Evolutionary conservation across 2,329 filamentous ascomycete genomes (phyloP).

Genomic region (Hypoxylon sp.): DNA sequence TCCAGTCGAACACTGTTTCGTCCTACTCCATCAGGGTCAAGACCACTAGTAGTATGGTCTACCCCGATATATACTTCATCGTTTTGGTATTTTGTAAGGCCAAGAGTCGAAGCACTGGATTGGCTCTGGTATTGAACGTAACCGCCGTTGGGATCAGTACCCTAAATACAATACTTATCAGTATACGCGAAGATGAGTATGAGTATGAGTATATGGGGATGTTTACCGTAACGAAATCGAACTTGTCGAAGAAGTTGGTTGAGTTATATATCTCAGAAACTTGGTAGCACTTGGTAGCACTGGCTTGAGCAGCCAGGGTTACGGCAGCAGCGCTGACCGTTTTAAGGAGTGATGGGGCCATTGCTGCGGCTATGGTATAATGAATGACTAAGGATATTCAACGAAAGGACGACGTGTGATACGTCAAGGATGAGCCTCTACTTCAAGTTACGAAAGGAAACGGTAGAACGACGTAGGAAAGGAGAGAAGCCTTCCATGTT

Average conservation of each 20-base stretch:
- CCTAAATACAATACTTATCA: constrained; percentile 15
- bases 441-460: constrained; percentile 41
- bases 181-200: no score
- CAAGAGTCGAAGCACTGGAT: constrained; percentile 47
- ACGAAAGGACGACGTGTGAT: constrained; percentile 56
- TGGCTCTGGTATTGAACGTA: constrained; percentile 65
- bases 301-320: constrained; percentile 47
- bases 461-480: constrained; percentile 32
- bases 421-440: constrained; percentile 52
- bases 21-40: constrained; percentile 43
- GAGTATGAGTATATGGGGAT: neutral
- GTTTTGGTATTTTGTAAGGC: constrained; percentile 47
- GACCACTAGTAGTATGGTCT: constrained; percentile 45
- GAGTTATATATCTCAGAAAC: constrained; percentile 53
- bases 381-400: constrained; percentile 41
- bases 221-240: constrained; percentile 53
- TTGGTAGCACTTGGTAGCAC: constrained; percentile 48
- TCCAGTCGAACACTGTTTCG: constrained; percentile 70
- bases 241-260: constrained; percentile 59
- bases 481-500: constrained; percentile 12
- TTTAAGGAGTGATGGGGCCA: constrained; percentile 54
- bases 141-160: constrained; percentile 68
- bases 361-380: constrained; percentile 46
- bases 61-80: constrained; percentile 53
- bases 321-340: constrained; percentile 50